Conservation (phyloP, 1,139 yeast species). For the Nadsonia commutata region DNA sequence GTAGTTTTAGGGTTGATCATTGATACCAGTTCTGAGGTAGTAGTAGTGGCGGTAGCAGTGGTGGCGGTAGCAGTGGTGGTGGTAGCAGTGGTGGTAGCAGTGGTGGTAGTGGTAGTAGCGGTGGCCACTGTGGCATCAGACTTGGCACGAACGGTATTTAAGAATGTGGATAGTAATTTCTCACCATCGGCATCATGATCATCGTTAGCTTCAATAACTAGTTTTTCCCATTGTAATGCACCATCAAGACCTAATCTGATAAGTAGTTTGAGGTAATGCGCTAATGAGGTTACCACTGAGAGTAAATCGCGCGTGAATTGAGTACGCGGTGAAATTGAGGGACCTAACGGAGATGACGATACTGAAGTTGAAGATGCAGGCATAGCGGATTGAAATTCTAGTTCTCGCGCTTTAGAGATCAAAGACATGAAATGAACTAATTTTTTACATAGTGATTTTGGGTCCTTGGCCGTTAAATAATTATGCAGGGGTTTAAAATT, state of each 20-base stretch:
- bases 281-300: constrained; percentile 79
- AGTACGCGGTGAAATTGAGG: constrained; percentile 14
- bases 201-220: constrained; percentile 9
- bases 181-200: no score
- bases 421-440: constrained; percentile 29
- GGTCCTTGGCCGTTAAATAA: constrained; percentile 44
- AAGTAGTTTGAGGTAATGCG: constrained; percentile 78
- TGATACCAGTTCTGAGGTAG: no score
- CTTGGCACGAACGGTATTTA: no score
- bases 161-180: no score
- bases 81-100: no score
- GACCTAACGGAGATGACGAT: constrained; percentile 1
- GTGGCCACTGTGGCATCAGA: no score
- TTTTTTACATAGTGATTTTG: constrained; percentile 58
- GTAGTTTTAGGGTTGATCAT: constrained; percentile 54
- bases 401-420: constrained; percentile 23
- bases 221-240: constrained; percentile 53
- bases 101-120: no score
- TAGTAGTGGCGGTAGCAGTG: no score
- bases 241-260: constrained; percentile 69
- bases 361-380: constrained; percentile 8
- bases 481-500: constrained; percentile 10
- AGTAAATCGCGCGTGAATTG: constrained; percentile 44
- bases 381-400: neutral
- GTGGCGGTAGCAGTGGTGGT: no score